phyloP scores from a whole-genome alignment of 495 filamentous ascomycete genomes.

The Penicillium macrosclerotiorum region DNA sequence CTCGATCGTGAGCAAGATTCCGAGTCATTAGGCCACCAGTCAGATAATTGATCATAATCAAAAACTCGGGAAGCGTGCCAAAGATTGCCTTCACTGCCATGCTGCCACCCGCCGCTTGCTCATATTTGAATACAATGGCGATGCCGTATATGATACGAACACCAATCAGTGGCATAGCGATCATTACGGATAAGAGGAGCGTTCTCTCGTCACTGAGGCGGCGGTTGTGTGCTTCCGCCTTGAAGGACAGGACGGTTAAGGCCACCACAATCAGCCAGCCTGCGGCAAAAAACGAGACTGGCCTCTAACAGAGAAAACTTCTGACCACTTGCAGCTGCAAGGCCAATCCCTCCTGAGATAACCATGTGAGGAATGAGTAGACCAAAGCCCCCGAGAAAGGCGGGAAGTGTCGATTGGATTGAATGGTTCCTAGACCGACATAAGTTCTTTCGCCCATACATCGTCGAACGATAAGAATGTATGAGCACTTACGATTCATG shows the following conservation, averaged over 20 bases:
- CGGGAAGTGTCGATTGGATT: conserved; percentile 1
- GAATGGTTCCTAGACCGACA: conserved; percentile 7
- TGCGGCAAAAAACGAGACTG: conserved; percentile 7
- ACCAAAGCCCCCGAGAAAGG: neutral
- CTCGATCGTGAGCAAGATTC: conserved; percentile 6
- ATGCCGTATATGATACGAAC: conserved; percentile 16
- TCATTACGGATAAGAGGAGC: conserved; percentile 12
- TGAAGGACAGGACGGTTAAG: neutral
- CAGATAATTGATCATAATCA: conserved; percentile 17
- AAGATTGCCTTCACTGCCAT: conserved; percentile 15
- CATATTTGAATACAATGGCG: conserved; percentile 8
- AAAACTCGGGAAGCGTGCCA: conserved; percentile 16
- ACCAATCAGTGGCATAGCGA: conserved; percentile 16
- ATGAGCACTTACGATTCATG: conserved; percentile 36
- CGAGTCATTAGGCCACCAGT: conserved; percentile 10
- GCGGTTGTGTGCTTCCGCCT: neutral
- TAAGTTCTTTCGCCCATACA: neutral
- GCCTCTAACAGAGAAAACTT: conserved; percentile 1
- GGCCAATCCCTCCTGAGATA: conserved; percentile 11
- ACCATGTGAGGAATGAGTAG: conserved; percentile 9
- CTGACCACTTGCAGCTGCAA: conserved; percentile 9
- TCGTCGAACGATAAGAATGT: neutral
- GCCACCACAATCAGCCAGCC: conserved; percentile 8
- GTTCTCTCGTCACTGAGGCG: conserved; percentile 8
- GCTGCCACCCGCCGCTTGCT: conserved; percentile 3